phyloP scores from a whole-genome alignment of 2,329 filamentous ascomycete genomes.

The Fusarium nanum region DNA sequence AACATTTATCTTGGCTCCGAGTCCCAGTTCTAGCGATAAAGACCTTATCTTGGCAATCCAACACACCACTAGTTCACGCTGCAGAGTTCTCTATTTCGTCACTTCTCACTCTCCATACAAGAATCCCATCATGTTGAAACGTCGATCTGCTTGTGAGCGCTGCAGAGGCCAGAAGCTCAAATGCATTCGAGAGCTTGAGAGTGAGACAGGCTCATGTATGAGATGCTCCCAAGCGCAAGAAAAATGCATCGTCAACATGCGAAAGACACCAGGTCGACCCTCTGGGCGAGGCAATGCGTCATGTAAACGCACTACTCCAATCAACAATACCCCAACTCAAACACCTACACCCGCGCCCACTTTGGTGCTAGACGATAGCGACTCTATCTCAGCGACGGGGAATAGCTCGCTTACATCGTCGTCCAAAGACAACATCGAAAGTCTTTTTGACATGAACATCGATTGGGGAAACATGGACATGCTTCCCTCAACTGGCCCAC shows the following conservation, averaged over 20 bases:
- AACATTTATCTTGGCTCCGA: not conserved
- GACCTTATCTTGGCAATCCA: not conserved
- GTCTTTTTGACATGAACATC: not conserved
- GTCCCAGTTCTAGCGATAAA: not conserved
- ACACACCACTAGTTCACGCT: too few species aligned
- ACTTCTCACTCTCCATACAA: not conserved
- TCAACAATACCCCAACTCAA: not conserved
- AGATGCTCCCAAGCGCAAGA: not conserved
- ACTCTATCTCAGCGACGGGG: not conserved
- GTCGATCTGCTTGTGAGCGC: not conserved
- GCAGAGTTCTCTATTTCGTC: not conserved
- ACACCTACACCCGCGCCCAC: not conserved
- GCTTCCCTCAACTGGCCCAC: not conserved
- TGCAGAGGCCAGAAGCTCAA: conserved; percentile 10
- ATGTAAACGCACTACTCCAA: not conserved
- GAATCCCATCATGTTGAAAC: not conserved
- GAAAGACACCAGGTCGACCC: conserved; percentile 1
- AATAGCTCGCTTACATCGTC: not conserved
- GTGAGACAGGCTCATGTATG: not conserved
- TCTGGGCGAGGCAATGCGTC: not conserved
- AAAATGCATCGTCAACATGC: not conserved
- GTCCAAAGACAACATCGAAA: not conserved
- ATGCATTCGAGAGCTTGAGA: not conserved
- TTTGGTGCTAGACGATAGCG: not conserved
- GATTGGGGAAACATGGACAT: not conserved